Conservation (phyloP, 306 rosid genomes). For the Quercus robur region DNA sequence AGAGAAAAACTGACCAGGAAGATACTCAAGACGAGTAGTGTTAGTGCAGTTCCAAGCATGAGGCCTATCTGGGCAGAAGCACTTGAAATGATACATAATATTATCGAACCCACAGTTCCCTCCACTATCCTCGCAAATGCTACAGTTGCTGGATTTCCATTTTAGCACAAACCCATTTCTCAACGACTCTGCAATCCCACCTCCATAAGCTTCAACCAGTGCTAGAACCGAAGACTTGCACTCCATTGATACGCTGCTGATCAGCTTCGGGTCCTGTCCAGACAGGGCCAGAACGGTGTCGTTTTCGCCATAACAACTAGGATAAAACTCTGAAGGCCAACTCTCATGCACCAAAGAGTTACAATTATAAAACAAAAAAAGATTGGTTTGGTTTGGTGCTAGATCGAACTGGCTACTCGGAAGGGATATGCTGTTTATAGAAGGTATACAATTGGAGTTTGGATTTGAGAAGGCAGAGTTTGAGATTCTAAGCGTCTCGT, state of each 20-base stretch:
- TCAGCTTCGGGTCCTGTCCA: background rate
- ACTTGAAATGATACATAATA: background rate
- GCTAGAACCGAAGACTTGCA: too few species aligned
- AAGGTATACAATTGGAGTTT: background rate
- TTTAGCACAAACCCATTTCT: too few species aligned
- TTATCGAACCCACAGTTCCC: conserved; percentile 33
- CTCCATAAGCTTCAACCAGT: too few species aligned
- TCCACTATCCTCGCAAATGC: background rate
- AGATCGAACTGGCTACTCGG: accelerated
- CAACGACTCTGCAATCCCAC: too few species aligned
- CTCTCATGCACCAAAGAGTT: too few species aligned
- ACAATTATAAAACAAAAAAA: too few species aligned
- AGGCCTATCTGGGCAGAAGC: conserved; percentile 6
- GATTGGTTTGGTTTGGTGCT: too few species aligned
- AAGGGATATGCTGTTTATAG: background rate
- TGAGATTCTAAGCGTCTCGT: conserved; percentile 9
- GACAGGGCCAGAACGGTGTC: conserved; percentile 7
- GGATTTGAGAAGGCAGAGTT: background rate
- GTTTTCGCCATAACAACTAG: background rate
- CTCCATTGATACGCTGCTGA: background rate
- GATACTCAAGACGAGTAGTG: too few species aligned
- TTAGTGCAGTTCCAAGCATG: background rate
- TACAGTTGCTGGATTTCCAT: conserved; percentile 26
- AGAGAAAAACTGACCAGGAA: conserved; percentile 18
- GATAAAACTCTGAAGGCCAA: too few species aligned